These are phyloP conservation scores for Cairneyella variabilis DNA, from an alignment of 495 filamentous ascomycete species.

Conservation along the genomic window DNA sequence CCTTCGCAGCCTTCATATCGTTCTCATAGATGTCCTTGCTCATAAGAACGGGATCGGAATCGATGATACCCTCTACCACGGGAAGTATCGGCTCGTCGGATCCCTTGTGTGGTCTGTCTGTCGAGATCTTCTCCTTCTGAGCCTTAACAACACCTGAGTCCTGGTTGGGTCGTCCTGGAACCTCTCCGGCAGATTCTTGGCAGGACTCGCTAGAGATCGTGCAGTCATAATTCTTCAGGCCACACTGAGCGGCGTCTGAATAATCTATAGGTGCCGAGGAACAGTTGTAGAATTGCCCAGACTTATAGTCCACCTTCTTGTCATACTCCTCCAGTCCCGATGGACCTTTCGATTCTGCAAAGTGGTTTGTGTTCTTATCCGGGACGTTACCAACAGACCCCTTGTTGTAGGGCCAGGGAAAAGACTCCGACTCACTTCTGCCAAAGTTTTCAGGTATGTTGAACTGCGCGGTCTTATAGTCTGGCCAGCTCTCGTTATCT, in stretches of 20 bases:
- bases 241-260: background rate
- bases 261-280: background rate
- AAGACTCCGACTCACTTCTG: too few species aligned
- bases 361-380: background rate
- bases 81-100: too few species aligned
- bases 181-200: too few species aligned
- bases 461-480: background rate
- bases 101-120: too few species aligned
- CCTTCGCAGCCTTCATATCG: background rate
- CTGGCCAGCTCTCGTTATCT: slow-evolving; percentile 7
- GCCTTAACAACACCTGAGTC: too few species aligned
- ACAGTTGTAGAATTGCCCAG: background rate
- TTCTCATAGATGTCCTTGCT: background rate
- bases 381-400: too few species aligned
- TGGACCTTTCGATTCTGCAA: background rate
- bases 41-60: background rate
- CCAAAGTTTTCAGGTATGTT: too few species aligned
- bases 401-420: too few species aligned
- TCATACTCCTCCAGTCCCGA: slow-evolving; percentile 30
- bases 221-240: slow-evolving; percentile 25
- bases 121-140: too few species aligned
- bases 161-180: too few species aligned
- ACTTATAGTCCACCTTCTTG: slow-evolving; percentile 12
- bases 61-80: background rate
- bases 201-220: slow-evolving; percentile 11